phyloP scores from a whole-genome alignment of 192 early-diverging fungal genomes.

The Neocallimastix lanati region DNA sequence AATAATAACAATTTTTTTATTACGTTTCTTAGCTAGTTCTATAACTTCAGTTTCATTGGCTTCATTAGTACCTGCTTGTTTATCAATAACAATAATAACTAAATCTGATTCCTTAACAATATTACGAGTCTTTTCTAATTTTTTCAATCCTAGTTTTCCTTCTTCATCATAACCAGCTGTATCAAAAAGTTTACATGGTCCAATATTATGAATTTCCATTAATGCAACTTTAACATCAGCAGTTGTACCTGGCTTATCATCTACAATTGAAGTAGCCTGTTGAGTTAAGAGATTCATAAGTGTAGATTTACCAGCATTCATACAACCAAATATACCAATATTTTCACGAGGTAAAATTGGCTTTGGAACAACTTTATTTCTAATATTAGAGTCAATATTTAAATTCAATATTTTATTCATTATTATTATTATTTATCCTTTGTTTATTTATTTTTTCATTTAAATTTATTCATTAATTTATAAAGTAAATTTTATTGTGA shows the following conservation, averaged over 20 bases:
- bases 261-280: background rate
- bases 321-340: background rate
- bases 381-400: too few relatives aligned
- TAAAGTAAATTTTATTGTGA: too few relatives aligned
- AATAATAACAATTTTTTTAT: background rate
- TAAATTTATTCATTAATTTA: too few relatives aligned
- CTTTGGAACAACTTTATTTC: background rate
- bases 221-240: background rate
- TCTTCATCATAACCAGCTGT: background rate
- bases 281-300: background rate
- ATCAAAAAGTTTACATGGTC: background rate
- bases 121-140: background rate
- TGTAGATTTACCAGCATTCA: background rate
- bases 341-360: background rate
- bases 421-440: too few relatives aligned
- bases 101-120: background rate
- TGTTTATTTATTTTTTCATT: too few relatives aligned
- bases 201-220: background rate
- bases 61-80: background rate
- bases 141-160: background rate
- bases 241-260: background rate
- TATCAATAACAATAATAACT: background rate
- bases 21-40: background rate
- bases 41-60: background rate
- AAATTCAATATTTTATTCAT: too few relatives aligned